phyloP scores from a whole-genome alignment of 495 filamentous ascomycete species.

The Podospora pseudoanserina region DNA sequence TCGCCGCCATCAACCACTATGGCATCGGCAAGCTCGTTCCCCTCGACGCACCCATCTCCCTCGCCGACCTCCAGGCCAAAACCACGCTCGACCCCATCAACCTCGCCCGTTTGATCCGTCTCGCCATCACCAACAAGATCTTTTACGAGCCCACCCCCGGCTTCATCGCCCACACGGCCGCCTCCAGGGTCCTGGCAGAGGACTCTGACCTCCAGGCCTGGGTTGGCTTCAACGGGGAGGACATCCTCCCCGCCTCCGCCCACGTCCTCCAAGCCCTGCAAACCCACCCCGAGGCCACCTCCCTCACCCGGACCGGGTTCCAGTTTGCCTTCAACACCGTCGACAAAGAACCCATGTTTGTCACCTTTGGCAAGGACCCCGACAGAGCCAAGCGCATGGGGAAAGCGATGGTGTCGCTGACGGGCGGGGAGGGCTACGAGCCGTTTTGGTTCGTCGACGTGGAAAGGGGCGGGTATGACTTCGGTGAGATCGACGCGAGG shows the following conservation, averaged over 20 bases:
- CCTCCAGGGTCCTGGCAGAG: constrained; percentile 43
- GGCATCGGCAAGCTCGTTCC: constrained; percentile 41
- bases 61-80: constrained; percentile 40
- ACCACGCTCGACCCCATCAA: constrained; percentile 43
- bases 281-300: constrained; percentile 40
- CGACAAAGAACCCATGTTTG: constrained; percentile 49
- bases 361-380: constrained; percentile 45
- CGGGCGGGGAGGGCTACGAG: constrained; percentile 50
- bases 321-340: constrained; percentile 46
- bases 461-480: constrained; percentile 41
- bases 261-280: constrained; percentile 40
- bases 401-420: constrained; percentile 49
- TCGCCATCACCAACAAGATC: constrained; percentile 54
- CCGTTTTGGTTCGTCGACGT: constrained; percentile 40
- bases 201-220: constrained; percentile 44
- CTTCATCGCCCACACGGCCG: constrained; percentile 52
- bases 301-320: constrained; percentile 45
- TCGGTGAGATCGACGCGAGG: constrained; percentile 36
- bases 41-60: constrained; percentile 38
- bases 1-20: constrained; percentile 40
- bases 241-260: constrained; percentile 46
- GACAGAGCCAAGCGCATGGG: constrained; percentile 48
- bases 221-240: constrained; percentile 51
- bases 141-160: constrained; percentile 52
- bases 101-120: constrained; percentile 50